phyloP scores from a whole-genome alignment of 352 stramenopile genomes.

The Elongisporangium anandrum region DNA sequence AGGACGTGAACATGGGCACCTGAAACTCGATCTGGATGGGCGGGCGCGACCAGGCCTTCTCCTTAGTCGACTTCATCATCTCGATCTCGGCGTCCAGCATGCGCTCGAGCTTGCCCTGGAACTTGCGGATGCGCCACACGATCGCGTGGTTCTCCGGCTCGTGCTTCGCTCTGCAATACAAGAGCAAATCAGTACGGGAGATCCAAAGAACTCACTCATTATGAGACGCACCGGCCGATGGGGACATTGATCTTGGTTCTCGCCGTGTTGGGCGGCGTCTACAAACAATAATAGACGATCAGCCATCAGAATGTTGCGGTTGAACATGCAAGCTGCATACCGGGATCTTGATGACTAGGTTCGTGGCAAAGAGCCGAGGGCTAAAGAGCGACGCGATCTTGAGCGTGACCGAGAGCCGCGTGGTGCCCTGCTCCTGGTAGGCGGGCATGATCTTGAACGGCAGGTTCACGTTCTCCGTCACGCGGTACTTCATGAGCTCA shows the following conservation, averaged over 20 bases:
- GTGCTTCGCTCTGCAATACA: conserved; percentile 89
- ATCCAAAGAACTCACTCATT: not conserved
- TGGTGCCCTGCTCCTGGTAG: conserved; percentile 93
- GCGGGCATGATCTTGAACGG: conserved; percentile 98
- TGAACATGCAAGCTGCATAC: conserved; percentile 22
- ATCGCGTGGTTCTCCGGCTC: conserved; percentile 97
- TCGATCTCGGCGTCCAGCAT: conserved; percentile 96
- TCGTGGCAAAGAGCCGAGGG: conserved; percentile 94
- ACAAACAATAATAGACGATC: not conserved
- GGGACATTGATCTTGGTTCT: conserved; percentile 94
- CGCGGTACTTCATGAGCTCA: conserved; percentile 97
- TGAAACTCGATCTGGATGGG: conserved; percentile 98
- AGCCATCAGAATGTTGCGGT: conserved; percentile 21
- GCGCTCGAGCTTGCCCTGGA: conserved; percentile 93
- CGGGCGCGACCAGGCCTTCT: conserved; percentile 95
- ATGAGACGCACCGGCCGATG: conserved; percentile 65
- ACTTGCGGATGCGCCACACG: conserved; percentile 97
- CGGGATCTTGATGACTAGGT: conserved; percentile 95
- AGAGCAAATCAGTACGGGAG: not conserved
- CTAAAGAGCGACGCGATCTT: conserved; percentile 93
- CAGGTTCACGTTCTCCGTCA: conserved; percentile 97
- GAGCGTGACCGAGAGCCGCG: conserved; percentile 72
- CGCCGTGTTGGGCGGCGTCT: conserved; percentile 94
- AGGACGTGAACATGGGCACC: conserved; percentile 98
- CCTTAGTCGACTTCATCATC: conserved; percentile 95